Evolutionary conservation across 1,139 yeast species (phyloP), one percentile per base, ranked within the genome.

Genomic region (Hanseniaspora uvarum): DNA sequence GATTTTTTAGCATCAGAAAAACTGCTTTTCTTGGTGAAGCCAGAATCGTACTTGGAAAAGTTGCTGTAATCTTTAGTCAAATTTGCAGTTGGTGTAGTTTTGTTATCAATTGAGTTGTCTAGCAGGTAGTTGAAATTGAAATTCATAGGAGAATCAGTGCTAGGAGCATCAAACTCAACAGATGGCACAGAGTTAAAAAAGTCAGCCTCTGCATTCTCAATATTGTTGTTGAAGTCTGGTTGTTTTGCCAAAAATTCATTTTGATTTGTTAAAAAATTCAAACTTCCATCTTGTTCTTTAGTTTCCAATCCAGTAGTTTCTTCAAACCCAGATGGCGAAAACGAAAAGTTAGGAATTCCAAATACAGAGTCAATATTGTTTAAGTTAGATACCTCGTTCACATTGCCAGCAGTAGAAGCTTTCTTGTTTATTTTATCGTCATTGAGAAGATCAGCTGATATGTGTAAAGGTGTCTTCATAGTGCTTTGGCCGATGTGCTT

Each of bases 281-380:
- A 23, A 12, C 3, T 12, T 16, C 23, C 43, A 8, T 28, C 30
- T 16, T 7, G 14, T 10, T 30, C 51, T 26, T 24, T 19, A 14
- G 33, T n/a, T 21, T 34, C 18, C 4, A 31, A 14, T 14, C 8
- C 30, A 11, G 10, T 21, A 18, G 10, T 18, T 11, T 12, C 12
- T 21, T 44, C 30, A 14, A 33, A 31, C 11, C 16, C 28, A 18
- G 28, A 30, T 24, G 51, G 51, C 26, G 52, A 48, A 16, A 48
- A 48, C 4, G 52, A 48, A 24, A 48, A 48, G 33, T 40, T 48
- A 10, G 52, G 52, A 11, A 48, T 21, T 11, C 52, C 52, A 48
- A 48, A 48, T 6, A 40, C 52, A 39, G 46, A 33, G 11, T 47
- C 51, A 21, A 47, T 30, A 16, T 38, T 47, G 11, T 47, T 47